Evolutionary conservation across 768 basidiomycete genomes (phyloP), one percentile per base, ranked within the genome.

Genomic region (Collybia mongolica): DNA sequence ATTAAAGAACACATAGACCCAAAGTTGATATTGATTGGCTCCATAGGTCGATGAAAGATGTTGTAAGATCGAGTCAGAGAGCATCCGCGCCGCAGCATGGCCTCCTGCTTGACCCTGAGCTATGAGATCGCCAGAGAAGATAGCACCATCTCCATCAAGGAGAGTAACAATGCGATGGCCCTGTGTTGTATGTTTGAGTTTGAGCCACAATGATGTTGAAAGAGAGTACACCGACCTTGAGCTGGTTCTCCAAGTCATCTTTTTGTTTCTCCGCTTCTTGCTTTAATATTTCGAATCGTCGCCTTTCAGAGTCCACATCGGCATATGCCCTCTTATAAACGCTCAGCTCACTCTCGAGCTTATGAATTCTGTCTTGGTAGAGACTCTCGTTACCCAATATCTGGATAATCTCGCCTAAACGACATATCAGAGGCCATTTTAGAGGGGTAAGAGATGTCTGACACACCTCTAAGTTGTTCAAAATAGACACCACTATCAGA

Each of bases 131-230:
- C 66, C 60, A 6, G 73, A 67, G 57, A 88, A 88, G 48, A 87
- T 86, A 6, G 78, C 65, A 19, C 78, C 79, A 56, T 88, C 86
- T 28, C 86, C 86, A 51, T 88, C 86, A 51, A 88, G 67, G 40
- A 88, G 71, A 67, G 78, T 60, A n/a, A 74, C 59, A 35, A 77
- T 62, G 44, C 76, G 70, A 51, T 72, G 66, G n/a, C 72, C 76
- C 76, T 79, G 51, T 42, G n/a, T 50, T 26, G 38, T 19, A 39
- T 46, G 15, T 45, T 45, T 41, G 22, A 28, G 46, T 32, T 23
- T 29, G 14, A 15, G 6, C 20, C 5, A 8, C 41, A 14, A 41
- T 42, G 14, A 12, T 19, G 24, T 15, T 12, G 22, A 35, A 15
- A 19, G 15, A 6, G 14, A 18, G 6, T 40, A 39, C 40, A 18